A percentile compares a stretch with the other conserved stretches of the same genome.
Evolutionary conservation across 345 rosid species (phyloP).

Genomic region (Citrus sp.): DNA sequence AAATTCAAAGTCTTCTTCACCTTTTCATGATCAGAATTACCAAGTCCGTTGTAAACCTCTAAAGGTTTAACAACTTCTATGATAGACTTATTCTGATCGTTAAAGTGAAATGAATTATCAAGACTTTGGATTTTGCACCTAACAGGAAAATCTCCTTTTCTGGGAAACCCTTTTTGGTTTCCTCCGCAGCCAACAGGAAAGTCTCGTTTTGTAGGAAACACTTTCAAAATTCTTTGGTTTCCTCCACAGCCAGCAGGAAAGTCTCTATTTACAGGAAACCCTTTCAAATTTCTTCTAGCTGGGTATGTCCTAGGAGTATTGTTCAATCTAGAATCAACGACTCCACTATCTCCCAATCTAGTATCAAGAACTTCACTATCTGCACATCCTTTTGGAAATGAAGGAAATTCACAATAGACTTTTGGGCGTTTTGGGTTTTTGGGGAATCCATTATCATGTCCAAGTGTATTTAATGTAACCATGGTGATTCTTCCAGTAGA

Average conservation of each 20-base stretch:
- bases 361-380: too few relatives aligned
- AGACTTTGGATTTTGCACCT: not conserved
- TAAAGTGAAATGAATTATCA: not conserved
- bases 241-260: too few relatives aligned
- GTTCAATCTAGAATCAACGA: too few relatives aligned
- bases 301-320: not conserved
- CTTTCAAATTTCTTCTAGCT: not conserved
- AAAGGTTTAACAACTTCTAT: too few relatives aligned
- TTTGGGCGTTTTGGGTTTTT: not conserved
- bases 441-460: not conserved
- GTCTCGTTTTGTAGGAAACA: too few relatives aligned
- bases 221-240: too few relatives aligned
- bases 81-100: not conserved
- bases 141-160: not conserved
- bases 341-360: too few relatives aligned
- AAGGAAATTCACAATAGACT: not conserved
- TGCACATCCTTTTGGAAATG: not conserved
- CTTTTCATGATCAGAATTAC: not conserved
- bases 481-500: not conserved
- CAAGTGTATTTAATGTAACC: not conserved
- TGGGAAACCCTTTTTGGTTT: too few relatives aligned
- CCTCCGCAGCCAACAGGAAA: too few relatives aligned
- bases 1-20: not conserved
- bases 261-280: not conserved
- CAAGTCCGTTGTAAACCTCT: too few relatives aligned